Percentiles rank a stretch among this genome's conserved stretches.
Conservation (phyloP, 2,329 filamentous ascomycete species). For the Fusarium metavorans region DNA sequence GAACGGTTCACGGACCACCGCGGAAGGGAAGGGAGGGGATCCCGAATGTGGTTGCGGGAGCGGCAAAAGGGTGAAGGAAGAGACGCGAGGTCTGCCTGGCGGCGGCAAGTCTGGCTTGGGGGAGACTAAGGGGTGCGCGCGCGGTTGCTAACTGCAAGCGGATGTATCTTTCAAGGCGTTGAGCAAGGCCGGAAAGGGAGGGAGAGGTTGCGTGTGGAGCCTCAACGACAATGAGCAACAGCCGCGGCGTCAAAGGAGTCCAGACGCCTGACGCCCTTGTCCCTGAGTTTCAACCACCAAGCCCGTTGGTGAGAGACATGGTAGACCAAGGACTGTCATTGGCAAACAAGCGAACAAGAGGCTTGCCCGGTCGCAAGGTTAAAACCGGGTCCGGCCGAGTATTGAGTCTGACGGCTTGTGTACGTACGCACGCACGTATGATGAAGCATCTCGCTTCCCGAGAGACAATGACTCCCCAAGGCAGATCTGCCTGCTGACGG, state of each 20-base stretch:
- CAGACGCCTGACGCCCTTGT: slow-evolving; percentile 11
- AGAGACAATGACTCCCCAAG: slow-evolving; percentile 21
- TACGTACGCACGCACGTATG: slow-evolving; percentile 2
- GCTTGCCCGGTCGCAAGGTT: slow-evolving; percentile 23
- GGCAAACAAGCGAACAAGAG: slow-evolving; percentile 11
- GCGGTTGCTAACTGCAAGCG: slow-evolving; percentile 35
- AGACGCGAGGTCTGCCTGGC: slow-evolving; percentile 19
- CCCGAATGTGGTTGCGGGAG: slow-evolving; percentile 11
- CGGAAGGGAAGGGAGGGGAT: not conserved
- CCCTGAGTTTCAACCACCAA: slow-evolving; percentile 7
- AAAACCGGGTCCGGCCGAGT: slow-evolving; percentile 31
- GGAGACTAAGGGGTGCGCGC: not conserved
- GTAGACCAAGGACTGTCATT: slow-evolving; percentile 27
- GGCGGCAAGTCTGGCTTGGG: slow-evolving; percentile 13
- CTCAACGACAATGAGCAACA: slow-evolving; percentile 22
- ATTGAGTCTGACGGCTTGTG: slow-evolving; percentile 19
- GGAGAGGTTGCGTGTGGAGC: slow-evolving; percentile 5
- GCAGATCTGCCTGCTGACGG: slow-evolving; percentile 29
- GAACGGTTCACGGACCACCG: slow-evolving; percentile 30
- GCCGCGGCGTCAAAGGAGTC: slow-evolving; percentile 22
- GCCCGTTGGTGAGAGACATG: slow-evolving; percentile 6
- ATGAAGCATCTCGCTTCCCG: slow-evolving; percentile 8
- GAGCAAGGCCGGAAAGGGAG: not conserved
- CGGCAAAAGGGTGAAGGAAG: slow-evolving; percentile 21
- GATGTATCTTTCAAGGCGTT: slow-evolving; percentile 34